Evolutionary conservation across 768 basidiomycete species (phyloP).

Genomic region (Tricholoma flavovirens): DNA sequence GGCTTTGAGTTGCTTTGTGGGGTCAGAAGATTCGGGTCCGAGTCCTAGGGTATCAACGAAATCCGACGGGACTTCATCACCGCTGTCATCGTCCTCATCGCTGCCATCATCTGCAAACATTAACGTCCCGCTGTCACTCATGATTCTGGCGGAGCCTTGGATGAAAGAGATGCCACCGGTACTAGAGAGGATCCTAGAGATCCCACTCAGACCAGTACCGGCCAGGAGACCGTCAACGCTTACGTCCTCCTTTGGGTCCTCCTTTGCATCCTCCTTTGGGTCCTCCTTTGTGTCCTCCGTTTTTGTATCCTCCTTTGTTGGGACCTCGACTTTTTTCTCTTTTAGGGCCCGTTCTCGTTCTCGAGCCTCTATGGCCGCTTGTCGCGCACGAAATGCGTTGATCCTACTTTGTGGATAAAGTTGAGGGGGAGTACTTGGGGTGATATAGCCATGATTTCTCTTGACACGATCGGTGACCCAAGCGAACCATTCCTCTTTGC

Average conservation of each 20-base stretch:
- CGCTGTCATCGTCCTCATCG: conserved; percentile 49
- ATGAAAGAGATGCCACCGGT: conserved; percentile 59
- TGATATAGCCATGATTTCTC: conserved; percentile 66
- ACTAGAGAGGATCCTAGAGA: conserved; percentile 48
- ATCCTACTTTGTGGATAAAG: conserved; percentile 66
- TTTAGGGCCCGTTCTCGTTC: conserved; percentile 9
- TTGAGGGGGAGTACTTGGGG: conserved; percentile 70
- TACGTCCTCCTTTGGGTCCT: conserved; percentile 27
- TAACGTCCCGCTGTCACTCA: conserved; percentile 42
- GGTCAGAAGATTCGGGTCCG: conserved; percentile 43
- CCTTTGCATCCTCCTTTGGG: no score
- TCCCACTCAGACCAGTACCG: conserved; percentile 20
- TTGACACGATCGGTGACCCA: conserved; percentile 87
- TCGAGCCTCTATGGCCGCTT: conserved; percentile 50
- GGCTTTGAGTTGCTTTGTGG: conserved; percentile 51
- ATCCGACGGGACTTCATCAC: conserved; percentile 32
- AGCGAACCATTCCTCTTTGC: conserved; percentile 87
- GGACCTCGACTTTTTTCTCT: neutral
- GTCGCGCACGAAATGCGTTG: conserved; percentile 54
- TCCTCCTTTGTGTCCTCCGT: neutral
- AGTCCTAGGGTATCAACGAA: conserved; percentile 45
- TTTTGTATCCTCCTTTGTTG: neutral
- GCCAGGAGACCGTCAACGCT: conserved; percentile 22
- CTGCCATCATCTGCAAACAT: conserved; percentile 66
- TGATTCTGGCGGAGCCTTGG: conserved; percentile 43